phyloP scores from a whole-genome alignment of 2,329 filamentous ascomycete species.

The Colletotrichum aenigma region DNA sequence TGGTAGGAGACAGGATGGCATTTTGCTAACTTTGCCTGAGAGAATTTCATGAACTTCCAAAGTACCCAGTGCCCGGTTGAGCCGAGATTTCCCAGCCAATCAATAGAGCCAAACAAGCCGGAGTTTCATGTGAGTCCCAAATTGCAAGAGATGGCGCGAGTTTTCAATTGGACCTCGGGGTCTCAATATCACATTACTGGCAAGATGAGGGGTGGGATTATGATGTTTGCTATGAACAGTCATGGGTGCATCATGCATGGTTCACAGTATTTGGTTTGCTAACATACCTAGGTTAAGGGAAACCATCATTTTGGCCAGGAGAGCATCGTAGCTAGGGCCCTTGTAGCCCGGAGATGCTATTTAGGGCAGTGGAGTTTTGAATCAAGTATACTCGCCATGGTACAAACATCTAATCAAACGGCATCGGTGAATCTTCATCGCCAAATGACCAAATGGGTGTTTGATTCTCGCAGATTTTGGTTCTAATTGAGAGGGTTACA shows the following conservation, averaged over 20 bases:
- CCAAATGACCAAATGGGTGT: neutral
- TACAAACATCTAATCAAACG: neutral
- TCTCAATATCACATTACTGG: neutral
- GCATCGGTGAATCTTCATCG: neutral
- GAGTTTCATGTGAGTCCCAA: neutral
- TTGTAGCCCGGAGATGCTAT: neutral
- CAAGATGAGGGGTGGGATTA: neutral
- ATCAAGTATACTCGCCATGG: neutral
- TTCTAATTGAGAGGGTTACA: neutral
- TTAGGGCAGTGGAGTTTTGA: neutral
- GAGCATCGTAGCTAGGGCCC: neutral
- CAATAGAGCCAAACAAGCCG: neutral
- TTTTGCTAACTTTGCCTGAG: neutral
- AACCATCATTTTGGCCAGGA: neutral
- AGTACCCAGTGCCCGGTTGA: neutral
- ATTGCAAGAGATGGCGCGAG: neutral
- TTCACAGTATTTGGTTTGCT: neutral
- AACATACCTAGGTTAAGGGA: neutral
- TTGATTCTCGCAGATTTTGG: neutral
- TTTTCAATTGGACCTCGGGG: neutral
- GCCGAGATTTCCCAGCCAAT: neutral
- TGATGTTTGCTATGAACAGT: neutral
- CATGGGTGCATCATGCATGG: neutral
- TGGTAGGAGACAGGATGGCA: neutral
- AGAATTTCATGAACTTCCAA: neutral